A percentile compares a stretch with the other conserved stretches of the same genome.
Conservation (phyloP, 371 early-diverging fungal species). For the Dinochytrium kinnereticum region DNA sequence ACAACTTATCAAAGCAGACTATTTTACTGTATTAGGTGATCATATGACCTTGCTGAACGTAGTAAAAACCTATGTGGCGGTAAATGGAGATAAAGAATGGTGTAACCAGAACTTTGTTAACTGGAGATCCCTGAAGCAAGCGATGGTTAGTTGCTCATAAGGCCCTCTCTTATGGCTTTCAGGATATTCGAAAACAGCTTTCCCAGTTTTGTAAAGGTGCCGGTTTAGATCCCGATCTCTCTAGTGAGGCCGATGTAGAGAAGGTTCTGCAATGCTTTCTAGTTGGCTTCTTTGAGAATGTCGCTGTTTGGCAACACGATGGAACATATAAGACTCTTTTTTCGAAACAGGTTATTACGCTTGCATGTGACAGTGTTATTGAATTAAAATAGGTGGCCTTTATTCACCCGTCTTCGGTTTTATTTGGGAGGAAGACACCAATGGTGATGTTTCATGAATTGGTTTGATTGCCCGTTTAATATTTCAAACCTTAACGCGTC, state of each 20-base stretch:
- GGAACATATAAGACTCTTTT: slow-evolving; percentile 83
- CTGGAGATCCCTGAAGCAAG: slow-evolving; percentile 80
- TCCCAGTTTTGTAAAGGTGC: slow-evolving; percentile 72
- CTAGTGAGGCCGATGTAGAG: slow-evolving; percentile 76
- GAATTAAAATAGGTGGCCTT: slow-evolving; percentile 64
- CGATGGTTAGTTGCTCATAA: slow-evolving; percentile 58
- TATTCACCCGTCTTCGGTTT: slow-evolving; percentile 87
- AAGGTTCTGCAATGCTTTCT: slow-evolving; percentile 81
- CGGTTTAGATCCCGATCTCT: slow-evolving; percentile 63
- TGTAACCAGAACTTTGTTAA: slow-evolving; percentile 91
- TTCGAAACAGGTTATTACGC: slow-evolving; percentile 58
- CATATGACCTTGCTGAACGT: slow-evolving; percentile 89
- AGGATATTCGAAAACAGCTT: slow-evolving; percentile 89
- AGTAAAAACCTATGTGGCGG: slow-evolving; percentile 74
- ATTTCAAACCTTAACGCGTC: too few species aligned
- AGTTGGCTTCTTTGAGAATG: slow-evolving; percentile 89
- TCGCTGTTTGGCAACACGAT: slow-evolving; percentile 87
- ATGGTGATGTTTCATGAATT: slow-evolving; percentile 54
- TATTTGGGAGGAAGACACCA: slow-evolving; percentile 69
- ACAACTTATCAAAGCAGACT: background rate
- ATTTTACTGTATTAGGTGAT: slow-evolving; percentile 81
- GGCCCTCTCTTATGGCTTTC: background rate
- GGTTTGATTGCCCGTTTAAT: slow-evolving; percentile 31
- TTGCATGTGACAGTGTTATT: background rate
- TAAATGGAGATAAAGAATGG: slow-evolving; percentile 81